Conservation (phyloP, 2,329 filamentous ascomycete species). For the Curvularia eragrostidis region DNA sequence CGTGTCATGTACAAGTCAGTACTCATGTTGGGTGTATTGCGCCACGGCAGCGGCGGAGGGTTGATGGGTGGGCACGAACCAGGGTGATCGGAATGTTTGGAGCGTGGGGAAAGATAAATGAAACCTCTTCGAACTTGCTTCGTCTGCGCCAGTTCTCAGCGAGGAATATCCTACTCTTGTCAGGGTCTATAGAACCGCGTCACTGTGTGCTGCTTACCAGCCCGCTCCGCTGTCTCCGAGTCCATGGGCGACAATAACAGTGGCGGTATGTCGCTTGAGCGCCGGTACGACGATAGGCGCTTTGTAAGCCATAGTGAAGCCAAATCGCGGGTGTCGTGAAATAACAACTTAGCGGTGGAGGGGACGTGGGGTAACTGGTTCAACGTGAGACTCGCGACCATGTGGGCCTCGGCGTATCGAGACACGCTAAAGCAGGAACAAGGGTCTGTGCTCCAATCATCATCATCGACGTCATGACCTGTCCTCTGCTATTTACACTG, state of each 20-base stretch:
- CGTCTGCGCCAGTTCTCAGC: constrained; percentile 87
- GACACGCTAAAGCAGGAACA: constrained; percentile 34
- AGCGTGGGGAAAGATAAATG: constrained; percentile 93
- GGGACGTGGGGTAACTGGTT: constrained; percentile 25
- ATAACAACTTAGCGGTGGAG: constrained; percentile 7
- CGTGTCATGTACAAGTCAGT: constrained; percentile 12
- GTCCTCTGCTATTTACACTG: constrained; percentile 17
- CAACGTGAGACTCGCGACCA: constrained; percentile 10
- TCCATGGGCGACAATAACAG: constrained; percentile 92
- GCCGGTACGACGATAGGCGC: constrained; percentile 76
- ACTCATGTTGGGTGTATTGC: constrained; percentile 1
- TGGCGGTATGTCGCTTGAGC: constrained; percentile 84
- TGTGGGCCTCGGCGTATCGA: constrained; percentile 28
- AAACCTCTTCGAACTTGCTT: constrained; percentile 83
- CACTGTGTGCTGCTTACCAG: constrained; percentile 62
- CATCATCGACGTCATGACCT: constrained; percentile 43
- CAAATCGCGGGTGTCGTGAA: constrained; percentile 6
- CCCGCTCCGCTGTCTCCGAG: constrained; percentile 81
- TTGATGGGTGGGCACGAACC: constrained; percentile 56
- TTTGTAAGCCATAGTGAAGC: constrained; percentile 42
- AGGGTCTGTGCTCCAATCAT: constrained; percentile 41
- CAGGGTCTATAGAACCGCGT: constrained; percentile 15
- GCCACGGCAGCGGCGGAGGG: background rate
- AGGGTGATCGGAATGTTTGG: constrained; percentile 85
- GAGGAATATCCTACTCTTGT: constrained; percentile 66